Conservation (phyloP, 768 basidiomycete species). For the Russula vinacea region DNA sequence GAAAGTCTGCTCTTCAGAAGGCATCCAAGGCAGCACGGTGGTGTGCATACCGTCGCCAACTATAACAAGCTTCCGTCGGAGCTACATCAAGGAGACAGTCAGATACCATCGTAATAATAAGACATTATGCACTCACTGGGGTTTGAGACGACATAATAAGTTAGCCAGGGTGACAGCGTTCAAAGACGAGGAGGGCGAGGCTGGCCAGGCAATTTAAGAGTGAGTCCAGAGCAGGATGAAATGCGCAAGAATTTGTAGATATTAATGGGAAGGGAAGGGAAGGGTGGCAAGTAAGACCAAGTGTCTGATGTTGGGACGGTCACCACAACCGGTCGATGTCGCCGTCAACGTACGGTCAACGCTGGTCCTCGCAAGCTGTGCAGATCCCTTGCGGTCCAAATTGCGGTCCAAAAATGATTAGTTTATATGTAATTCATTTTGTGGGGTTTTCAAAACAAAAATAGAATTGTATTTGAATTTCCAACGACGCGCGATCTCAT, state of each 20-base stretch:
- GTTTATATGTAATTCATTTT: no score
- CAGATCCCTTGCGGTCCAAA: conserved; percentile 17
- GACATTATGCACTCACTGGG: conserved; percentile 23
- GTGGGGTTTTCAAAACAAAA: no score
- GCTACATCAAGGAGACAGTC: conserved; percentile 44
- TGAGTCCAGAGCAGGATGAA: not conserved
- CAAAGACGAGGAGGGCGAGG: not conserved
- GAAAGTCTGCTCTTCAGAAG: conserved; percentile 26
- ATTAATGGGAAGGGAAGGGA: conserved; percentile 11
- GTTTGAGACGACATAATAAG: conserved; percentile 28
- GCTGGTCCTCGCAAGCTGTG: conserved; percentile 13
- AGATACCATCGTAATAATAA: conserved; percentile 13
- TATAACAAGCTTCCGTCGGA: conserved; percentile 92
- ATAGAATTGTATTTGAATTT: conserved; percentile 7
- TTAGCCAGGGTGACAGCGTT: not conserved
- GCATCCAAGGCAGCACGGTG: conserved; percentile 4
- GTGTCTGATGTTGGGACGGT: conserved; percentile 18
- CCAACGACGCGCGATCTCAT: conserved; percentile 22
- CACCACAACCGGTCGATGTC: no score
- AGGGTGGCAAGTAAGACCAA: conserved; percentile 1
- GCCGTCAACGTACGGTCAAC: conserved; percentile 12
- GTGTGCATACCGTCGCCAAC: conserved; percentile 82
- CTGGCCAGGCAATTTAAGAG: conserved; percentile 3
- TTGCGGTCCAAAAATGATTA: conserved; percentile 14
- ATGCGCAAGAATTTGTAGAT: conserved; percentile 4